These are phyloP conservation scores for Calocybe cyanea DNA, from an alignment of 768 basidiomycete genomes.

Conservation along the genomic window DNA sequence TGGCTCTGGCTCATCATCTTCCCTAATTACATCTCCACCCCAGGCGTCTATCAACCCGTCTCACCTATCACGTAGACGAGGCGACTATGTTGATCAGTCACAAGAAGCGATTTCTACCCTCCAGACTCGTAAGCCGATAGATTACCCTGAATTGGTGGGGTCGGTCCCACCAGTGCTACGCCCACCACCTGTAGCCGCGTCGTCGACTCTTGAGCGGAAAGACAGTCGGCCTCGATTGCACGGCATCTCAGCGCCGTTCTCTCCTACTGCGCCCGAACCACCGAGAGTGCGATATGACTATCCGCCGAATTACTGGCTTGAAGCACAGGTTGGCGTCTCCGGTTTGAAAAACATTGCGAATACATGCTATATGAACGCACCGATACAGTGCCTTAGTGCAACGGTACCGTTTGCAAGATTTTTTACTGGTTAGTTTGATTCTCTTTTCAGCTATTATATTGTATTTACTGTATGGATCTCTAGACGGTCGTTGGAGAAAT, in stretches of 20 bases:
- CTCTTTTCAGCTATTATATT: too few relatives aligned
- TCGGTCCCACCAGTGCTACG: constrained; percentile 57
- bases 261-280: constrained; percentile 40
- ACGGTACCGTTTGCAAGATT: constrained; percentile 91
- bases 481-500: constrained; percentile 77
- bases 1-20: constrained; percentile 20
- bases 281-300: constrained; percentile 75
- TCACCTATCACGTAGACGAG: constrained; percentile 62
- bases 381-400: constrained; percentile 93
- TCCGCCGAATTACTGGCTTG: constrained; percentile 81
- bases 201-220: constrained; percentile 68
- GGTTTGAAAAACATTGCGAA: constrained; percentile 95
- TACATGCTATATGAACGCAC: constrained; percentile 99
- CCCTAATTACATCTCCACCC: constrained; percentile 66
- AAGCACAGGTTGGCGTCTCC: constrained; percentile 71
- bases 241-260: constrained; percentile 27
- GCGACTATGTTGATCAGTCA: constrained; percentile 78
- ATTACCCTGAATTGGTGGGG: constrained; percentile 69
- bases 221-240: constrained; percentile 64
- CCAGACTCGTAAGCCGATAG: constrained; percentile 53
- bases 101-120: constrained; percentile 56
- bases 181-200: constrained; percentile 76
- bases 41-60: constrained; percentile 83
- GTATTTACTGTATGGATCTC: constrained; percentile 9
- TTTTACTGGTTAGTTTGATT: constrained; percentile 66